These are phyloP conservation scores for Odonthalia washingtoniensis DNA, from an alignment of 31 red algal species.

Conservation along the genomic window DNA sequence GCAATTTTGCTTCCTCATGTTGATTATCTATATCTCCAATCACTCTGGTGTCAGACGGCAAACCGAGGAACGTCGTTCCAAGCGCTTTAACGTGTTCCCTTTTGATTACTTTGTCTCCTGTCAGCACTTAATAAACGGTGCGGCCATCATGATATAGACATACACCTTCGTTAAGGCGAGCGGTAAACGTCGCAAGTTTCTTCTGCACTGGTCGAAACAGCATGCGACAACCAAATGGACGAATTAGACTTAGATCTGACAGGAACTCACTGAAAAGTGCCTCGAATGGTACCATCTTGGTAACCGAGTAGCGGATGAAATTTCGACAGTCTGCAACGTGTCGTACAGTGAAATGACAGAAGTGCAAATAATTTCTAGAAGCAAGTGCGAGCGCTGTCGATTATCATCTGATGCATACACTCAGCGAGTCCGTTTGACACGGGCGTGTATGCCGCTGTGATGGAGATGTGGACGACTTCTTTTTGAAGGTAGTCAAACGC, in stretches of 20 bases:
- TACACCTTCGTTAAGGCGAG: background rate
- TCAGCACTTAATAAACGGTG: constrained; percentile 28
- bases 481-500: constrained; percentile 10
- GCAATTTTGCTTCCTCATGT: too few species aligned
- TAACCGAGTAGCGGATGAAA: background rate
- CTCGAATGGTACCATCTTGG: background rate
- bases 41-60: too few species aligned
- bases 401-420: background rate
- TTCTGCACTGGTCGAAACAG: background rate
- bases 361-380: constrained; percentile 2
- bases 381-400: background rate
- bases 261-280: background rate
- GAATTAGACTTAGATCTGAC: background rate
- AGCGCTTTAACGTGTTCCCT: constrained; percentile 24
- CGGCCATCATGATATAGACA: constrained; percentile 12
- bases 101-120: background rate
- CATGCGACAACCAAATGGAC: constrained; percentile 30
- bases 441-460: constrained; percentile 28
- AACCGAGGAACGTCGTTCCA: constrained; percentile 30
- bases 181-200: background rate
- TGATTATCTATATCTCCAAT: too few species aligned
- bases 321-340: constrained; percentile 15
- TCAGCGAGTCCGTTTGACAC: constrained; percentile 51
- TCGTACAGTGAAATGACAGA: constrained; percentile 8
- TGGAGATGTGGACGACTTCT: background rate